Percentiles rank a stretch among this genome's conserved stretches.
Conservation (phyloP, 768 basidiomycete species). For the Leucogyrophana mollusca region DNA sequence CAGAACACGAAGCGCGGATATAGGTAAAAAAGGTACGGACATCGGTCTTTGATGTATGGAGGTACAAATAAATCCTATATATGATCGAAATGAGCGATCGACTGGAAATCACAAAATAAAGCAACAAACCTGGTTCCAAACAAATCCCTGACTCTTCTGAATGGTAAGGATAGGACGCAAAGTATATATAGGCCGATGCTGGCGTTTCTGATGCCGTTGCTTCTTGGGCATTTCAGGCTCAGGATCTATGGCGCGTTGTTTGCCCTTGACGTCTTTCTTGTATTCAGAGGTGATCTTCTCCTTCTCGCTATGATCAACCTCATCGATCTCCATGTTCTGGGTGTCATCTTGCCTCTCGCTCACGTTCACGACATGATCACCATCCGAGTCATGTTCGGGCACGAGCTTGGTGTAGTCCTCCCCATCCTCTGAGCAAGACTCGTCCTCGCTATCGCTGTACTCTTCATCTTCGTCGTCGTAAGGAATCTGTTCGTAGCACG, state of each 20-base stretch:
- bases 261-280: conserved; percentile 72
- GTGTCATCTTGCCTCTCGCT: conserved; percentile 42
- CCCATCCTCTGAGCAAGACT: conserved; percentile 73
- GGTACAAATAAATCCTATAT: conserved; percentile 83
- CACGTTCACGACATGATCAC: conserved; percentile 19
- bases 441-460: conserved; percentile 54
- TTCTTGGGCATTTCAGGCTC: conserved; percentile 49
- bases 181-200: conserved; percentile 55
- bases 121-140: conserved; percentile 82
- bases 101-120: not conserved
- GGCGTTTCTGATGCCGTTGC: conserved; percentile 50
- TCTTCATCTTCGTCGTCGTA: conserved; percentile 53
- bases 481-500: conserved; percentile 88
- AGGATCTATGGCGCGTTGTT: conserved; percentile 74
- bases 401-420: conserved; percentile 50
- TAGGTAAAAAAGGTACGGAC: conserved; percentile 49
- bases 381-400: conserved; percentile 29
- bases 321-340: conserved; percentile 57
- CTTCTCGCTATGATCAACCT: conserved; percentile 35
- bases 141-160: conserved; percentile 84
- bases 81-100: not conserved
- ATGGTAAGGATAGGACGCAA: conserved; percentile 85
- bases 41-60: conserved; percentile 88
- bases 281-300: conserved; percentile 32
- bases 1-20: conserved; percentile 15